phyloP scores from a whole-genome alignment of 176 grass and related monocot species.

The Microstegium vimineum region DNA sequence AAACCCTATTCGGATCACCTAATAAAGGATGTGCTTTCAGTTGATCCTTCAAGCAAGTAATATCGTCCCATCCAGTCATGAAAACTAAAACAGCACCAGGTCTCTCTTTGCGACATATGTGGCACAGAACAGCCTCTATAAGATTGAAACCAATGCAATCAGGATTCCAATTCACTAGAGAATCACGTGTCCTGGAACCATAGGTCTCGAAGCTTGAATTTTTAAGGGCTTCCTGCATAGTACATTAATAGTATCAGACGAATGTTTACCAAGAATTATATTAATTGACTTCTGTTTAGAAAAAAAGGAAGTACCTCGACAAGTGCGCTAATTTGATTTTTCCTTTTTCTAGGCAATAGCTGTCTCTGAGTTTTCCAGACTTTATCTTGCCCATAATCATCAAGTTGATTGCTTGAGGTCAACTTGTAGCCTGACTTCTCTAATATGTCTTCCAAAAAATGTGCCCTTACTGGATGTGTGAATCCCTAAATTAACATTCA shows the following conservation, averaged over 20 bases:
- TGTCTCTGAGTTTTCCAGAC: conserved; percentile 97
- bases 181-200: conserved; percentile 78
- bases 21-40: conserved; percentile 86
- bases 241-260: conserved; percentile 25
- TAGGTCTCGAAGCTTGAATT: conserved; percentile 75
- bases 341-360: conserved; percentile 78
- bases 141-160: conserved; percentile 98
- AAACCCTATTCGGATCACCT: conserved; percentile 89
- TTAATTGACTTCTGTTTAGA: neutral
- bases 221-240: conserved; percentile 76
- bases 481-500: conserved; percentile 61
- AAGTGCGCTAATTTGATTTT: conserved; percentile 90
- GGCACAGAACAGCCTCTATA: conserved; percentile 87
- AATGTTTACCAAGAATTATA: conserved; percentile 16
- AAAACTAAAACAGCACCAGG: conserved; percentile 92
- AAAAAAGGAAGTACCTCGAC: conserved; percentile 68
- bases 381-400: conserved; percentile 99
- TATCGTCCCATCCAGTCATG: conserved; percentile 98
- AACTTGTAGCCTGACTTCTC: conserved; percentile 93
- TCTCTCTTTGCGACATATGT: conserved; percentile 93
- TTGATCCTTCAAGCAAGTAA: conserved; percentile 94
- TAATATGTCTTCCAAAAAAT: conserved; percentile 97
- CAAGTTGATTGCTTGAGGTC: conserved; percentile 88
- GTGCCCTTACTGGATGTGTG: conserved; percentile 84
- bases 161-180: conserved; percentile 84